Percentiles rank a stretch among this genome's conserved stretches.
phyloP scores from a whole-genome alignment of 257 asterid species.

The Rauvolfia tetraphylla region DNA sequence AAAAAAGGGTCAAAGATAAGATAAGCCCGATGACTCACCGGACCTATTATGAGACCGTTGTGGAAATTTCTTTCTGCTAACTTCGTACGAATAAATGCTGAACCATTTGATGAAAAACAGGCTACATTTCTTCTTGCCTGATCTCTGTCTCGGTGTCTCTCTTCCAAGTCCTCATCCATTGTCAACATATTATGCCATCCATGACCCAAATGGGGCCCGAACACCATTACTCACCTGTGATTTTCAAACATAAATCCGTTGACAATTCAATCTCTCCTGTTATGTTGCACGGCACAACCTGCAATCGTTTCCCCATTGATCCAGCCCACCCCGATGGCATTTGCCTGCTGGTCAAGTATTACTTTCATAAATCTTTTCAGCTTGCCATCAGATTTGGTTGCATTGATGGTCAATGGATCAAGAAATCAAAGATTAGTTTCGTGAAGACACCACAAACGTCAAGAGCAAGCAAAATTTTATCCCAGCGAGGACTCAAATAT shows the following conservation, averaged over 20 bases:
- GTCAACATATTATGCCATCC: background rate
- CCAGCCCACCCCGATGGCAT: background rate
- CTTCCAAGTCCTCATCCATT: background rate
- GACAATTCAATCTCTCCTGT: background rate
- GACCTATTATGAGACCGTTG: background rate
- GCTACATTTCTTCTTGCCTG: background rate
- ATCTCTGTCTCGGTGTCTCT: background rate
- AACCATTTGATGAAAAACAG: background rate
- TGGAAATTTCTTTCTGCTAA: background rate
- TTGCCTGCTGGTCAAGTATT: background rate
- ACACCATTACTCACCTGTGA: background rate
- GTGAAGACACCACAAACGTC: too few species aligned
- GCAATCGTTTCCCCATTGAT: background rate
- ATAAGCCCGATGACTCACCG: constrained; percentile 18
- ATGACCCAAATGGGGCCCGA: background rate
- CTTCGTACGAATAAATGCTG: background rate
- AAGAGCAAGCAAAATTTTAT: too few species aligned
- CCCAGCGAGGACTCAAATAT: too few species aligned
- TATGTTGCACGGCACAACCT: background rate
- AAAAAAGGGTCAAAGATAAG: constrained; percentile 6
- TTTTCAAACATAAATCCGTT: background rate
- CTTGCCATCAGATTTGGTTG: background rate
- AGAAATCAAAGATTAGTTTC: too few species aligned
- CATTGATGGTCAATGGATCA: too few species aligned
- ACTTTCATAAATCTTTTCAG: background rate